Conservation (phyloP, 352 stramenopile genomes). For the Blastocystis sp. region DNA sequence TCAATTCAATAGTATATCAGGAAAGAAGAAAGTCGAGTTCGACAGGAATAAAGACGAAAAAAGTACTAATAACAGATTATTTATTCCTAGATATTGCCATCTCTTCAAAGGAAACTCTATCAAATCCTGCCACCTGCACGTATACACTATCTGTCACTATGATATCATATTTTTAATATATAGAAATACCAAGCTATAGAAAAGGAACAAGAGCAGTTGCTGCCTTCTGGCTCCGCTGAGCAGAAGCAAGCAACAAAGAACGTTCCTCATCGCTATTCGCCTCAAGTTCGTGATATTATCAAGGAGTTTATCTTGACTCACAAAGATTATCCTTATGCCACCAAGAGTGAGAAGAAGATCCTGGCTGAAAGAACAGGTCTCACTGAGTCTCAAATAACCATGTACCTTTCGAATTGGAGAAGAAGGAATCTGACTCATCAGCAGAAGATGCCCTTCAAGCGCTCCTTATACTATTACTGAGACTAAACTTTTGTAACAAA, state of each 20-base stretch:
- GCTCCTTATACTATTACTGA: constrained; percentile 14
- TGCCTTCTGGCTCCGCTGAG: no score
- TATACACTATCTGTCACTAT: not conserved
- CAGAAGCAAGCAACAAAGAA: not conserved
- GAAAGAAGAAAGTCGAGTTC: no score
- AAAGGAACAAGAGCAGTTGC: no score
- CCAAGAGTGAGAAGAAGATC: not conserved
- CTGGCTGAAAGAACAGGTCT: not conserved
- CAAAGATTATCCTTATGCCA: constrained; percentile 39
- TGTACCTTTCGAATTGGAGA: constrained; percentile 25
- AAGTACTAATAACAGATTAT: no score
- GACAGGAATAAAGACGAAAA: no score
- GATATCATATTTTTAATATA: not conserved
- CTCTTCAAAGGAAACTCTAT: not conserved
- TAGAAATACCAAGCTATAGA: not conserved
- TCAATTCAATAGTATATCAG: no score
- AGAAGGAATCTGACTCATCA: not conserved
- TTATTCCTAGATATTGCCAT: not conserved
- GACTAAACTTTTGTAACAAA: constrained; percentile 13
- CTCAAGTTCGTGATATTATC: not conserved
- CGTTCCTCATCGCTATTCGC: not conserved
- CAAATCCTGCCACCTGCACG: not conserved
- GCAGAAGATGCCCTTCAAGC: not conserved
- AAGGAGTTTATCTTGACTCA: constrained; percentile 5
- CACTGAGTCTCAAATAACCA: constrained; percentile 12